Conservation (phyloP, 768 basidiomycete genomes). For the Boletus reticulatus region DNA sequence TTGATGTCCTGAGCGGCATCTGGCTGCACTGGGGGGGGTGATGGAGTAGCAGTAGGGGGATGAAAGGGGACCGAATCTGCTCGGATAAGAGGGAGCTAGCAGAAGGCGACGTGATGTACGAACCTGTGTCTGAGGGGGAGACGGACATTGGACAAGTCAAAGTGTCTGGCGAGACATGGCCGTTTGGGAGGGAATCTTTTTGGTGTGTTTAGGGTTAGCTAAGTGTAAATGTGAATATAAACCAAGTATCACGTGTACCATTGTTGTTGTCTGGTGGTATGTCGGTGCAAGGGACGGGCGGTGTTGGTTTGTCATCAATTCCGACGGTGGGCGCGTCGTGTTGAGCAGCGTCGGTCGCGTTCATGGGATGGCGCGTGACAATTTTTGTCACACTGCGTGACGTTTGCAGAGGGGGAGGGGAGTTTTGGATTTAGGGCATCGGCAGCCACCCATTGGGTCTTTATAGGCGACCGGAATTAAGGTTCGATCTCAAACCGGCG, state of each 20-base stretch:
- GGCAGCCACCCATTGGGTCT: slow-evolving; percentile 67
- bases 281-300: slow-evolving; percentile 17
- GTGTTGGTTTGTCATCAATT: slow-evolving; percentile 29
- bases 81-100: slow-evolving; percentile 30
- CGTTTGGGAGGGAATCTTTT: slow-evolving; percentile 48
- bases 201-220: slow-evolving; percentile 38
- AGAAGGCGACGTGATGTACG: slow-evolving; percentile 21
- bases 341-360: slow-evolving; percentile 40
- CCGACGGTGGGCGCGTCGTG: slow-evolving; percentile 30
- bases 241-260: slow-evolving; percentile 40
- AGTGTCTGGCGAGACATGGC: slow-evolving; percentile 48
- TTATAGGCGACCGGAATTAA: slow-evolving; percentile 81
- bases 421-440: slow-evolving; percentile 65
- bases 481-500: slow-evolving; percentile 76
- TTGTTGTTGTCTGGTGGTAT: slow-evolving; percentile 32
- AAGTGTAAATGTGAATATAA: slow-evolving; percentile 29
- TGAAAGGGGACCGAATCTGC: slow-evolving; percentile 44
- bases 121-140: slow-evolving; percentile 53
- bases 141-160: slow-evolving; percentile 33
- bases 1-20: slow-evolving; percentile 53
- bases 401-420: slow-evolving; percentile 48
- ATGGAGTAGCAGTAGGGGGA: slow-evolving; percentile 45
- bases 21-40: slow-evolving; percentile 44
- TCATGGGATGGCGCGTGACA: slow-evolving; percentile 72
- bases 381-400: slow-evolving; percentile 60